phyloP scores from a whole-genome alignment of 2,329 filamentous ascomycete species.

The Podosphaera leucotricha region DNA sequence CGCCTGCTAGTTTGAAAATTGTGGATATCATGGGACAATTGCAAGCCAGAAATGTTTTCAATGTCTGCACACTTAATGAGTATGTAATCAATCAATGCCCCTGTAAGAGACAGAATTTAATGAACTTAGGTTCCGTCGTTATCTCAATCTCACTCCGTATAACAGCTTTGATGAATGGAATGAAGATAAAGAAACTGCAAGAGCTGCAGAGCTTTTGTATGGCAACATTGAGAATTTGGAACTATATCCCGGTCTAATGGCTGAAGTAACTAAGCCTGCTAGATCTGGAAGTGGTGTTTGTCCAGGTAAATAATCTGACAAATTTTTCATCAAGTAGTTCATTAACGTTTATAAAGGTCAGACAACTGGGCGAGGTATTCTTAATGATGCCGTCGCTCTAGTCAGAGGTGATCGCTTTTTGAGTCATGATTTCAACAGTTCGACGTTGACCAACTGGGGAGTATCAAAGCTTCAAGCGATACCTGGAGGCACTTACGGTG shows the following conservation, averaged over 20 bases:
- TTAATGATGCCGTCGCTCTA: conserved; percentile 24
- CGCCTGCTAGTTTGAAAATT: conserved; percentile 22
- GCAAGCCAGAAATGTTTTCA: conserved; percentile 22
- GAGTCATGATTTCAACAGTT: conserved; percentile 24
- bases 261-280: conserved; percentile 29
- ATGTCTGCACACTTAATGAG: conserved; percentile 28
- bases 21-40: conserved; percentile 25
- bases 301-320: conserved; percentile 10
- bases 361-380: conserved; percentile 21
- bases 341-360: conserved; percentile 10
- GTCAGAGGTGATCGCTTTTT: conserved; percentile 23
- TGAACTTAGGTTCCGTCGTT: conserved; percentile 22
- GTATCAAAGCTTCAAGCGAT: conserved; percentile 19
- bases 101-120: not conserved
- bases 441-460: conserved; percentile 26
- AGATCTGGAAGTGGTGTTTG: conserved; percentile 24
- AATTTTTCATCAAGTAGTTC: too few species aligned
- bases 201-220: conserved; percentile 22
- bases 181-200: conserved; percentile 22
- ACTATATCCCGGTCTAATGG: conserved; percentile 32
- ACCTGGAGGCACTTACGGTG: conserved; percentile 21
- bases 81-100: conserved; percentile 10
- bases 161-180: conserved; percentile 28
- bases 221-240: conserved; percentile 29
- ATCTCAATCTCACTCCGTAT: conserved; percentile 26